A percentile compares a stretch with the other conserved stretches of the same genome.
These are phyloP conservation scores for Trichoderma aggressivum DNA, from an alignment of 2,329 filamentous ascomycete species.

Conservation along the genomic window DNA sequence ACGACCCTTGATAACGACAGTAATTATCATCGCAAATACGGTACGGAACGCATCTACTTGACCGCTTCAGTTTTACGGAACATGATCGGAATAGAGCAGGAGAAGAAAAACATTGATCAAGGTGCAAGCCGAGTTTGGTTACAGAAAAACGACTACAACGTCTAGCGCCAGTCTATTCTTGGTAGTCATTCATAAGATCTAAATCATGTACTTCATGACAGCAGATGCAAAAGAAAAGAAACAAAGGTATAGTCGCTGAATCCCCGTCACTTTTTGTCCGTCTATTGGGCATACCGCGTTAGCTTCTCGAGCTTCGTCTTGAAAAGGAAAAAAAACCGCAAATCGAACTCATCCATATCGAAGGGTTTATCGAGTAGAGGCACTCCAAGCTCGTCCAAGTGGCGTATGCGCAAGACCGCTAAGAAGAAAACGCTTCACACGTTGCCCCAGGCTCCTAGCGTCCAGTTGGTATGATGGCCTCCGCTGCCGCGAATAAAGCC, in stretches of 20 bases:
- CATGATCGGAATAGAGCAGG: neutral
- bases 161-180: neutral
- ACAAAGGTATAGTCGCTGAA: neutral
- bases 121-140: neutral
- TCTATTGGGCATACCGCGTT: neutral
- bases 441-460: slow-evolving; percentile 60
- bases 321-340: neutral
- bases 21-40: neutral
- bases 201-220: neutral
- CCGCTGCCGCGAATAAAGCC: slow-evolving; percentile 40
- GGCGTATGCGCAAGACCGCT: neutral
- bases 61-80: too few relatives aligned
- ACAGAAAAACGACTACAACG: neutral
- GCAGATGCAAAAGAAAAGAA: neutral
- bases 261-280: neutral
- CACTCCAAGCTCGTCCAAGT: neutral
- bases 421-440: slow-evolving; percentile 28
- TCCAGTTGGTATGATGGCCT: slow-evolving; percentile 52
- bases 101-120: neutral
- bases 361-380: neutral
- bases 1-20: neutral
- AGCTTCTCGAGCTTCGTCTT: neutral
- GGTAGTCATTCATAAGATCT: neutral
- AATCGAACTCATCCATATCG: neutral
- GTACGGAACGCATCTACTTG: neutral